These are phyloP conservation scores for Thelonectria rubi DNA, from an alignment of 2,329 filamentous ascomycete genomes.

Conservation along the genomic window DNA sequence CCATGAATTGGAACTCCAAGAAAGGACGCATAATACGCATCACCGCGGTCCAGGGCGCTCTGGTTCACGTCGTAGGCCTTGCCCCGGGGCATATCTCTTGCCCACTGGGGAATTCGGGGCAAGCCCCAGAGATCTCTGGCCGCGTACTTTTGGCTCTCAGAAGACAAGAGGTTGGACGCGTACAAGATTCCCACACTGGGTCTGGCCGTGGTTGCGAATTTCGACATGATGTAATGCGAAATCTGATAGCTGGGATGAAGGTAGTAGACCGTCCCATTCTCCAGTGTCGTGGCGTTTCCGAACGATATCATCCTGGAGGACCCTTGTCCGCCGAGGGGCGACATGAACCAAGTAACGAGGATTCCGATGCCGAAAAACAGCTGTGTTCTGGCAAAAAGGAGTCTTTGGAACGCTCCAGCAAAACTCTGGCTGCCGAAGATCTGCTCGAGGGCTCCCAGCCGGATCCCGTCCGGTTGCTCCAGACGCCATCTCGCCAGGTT, in stretches of 20 bases:
- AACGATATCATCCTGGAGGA: slow-evolving; percentile 11
- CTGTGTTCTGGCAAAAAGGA: slow-evolving; percentile 16
- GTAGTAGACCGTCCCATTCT: slow-evolving; percentile 3
- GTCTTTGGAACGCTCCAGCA: slow-evolving; percentile 15
- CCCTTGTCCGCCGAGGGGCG: slow-evolving; percentile 26
- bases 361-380: neutral
- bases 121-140: slow-evolving; percentile 19
- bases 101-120: slow-evolving; percentile 24
- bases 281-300: neutral
- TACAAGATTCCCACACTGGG: slow-evolving; percentile 6
- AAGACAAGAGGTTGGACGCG: slow-evolving; percentile 1
- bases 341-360: slow-evolving; percentile 16
- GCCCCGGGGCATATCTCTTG: neutral
- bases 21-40: slow-evolving; percentile 11
- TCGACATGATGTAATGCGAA: neutral
- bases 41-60: neutral
- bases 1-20: slow-evolving; percentile 17
- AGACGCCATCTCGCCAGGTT: slow-evolving; percentile 20
- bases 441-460: slow-evolving; percentile 21
- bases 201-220: neutral
- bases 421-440: slow-evolving; percentile 28
- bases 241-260: slow-evolving; percentile 5
- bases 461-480: slow-evolving; percentile 15
- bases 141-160: neutral
- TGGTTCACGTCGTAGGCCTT: slow-evolving; percentile 3